phyloP scores from a whole-genome alignment of 495 filamentous ascomycete genomes.

The Copromyces sp. region DNA sequence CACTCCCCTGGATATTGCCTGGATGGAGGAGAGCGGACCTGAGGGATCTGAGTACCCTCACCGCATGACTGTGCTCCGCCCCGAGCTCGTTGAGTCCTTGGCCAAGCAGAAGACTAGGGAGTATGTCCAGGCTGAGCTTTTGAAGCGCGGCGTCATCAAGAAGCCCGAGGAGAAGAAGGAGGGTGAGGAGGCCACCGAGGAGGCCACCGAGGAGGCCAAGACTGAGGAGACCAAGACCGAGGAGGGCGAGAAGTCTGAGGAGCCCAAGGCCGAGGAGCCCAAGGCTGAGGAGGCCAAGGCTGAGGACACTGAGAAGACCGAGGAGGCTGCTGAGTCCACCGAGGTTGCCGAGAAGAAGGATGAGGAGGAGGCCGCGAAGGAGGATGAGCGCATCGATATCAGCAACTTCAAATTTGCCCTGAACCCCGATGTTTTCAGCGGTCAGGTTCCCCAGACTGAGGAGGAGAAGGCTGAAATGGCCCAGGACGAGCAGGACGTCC shows the following conservation, averaged over 20 bases:
- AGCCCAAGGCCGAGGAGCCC: slow-evolving; percentile 18
- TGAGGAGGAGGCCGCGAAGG: slow-evolving; percentile 17
- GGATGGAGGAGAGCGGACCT: slow-evolving; percentile 61
- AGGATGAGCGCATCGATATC: slow-evolving; percentile 59
- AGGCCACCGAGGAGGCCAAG: slow-evolving; percentile 17
- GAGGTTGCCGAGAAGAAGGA: slow-evolving; percentile 24
- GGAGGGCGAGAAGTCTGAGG: slow-evolving; percentile 18
- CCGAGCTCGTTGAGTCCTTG: slow-evolving; percentile 79
- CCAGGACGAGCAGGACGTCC: slow-evolving; percentile 81
- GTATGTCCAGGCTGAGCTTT: slow-evolving; percentile 67
- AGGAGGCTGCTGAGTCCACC: slow-evolving; percentile 13
- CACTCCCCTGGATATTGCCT: slow-evolving; percentile 81
- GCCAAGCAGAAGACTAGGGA: slow-evolving; percentile 78
- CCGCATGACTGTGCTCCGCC: slow-evolving; percentile 83
- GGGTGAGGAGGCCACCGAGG: slow-evolving; percentile 17
- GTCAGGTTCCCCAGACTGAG: slow-evolving; percentile 79
- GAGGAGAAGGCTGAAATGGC: slow-evolving; percentile 79
- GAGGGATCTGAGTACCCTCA: slow-evolving; percentile 68
- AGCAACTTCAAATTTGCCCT: slow-evolving; percentile 78
- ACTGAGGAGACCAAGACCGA: slow-evolving; percentile 13
- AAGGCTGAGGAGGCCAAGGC: too few species aligned
- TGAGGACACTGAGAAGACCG: slow-evolving; percentile 11
- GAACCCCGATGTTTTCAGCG: slow-evolving; percentile 93
- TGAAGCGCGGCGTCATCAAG: slow-evolving; percentile 37
- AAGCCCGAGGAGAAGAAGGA: slow-evolving; percentile 17